Conservation (phyloP, 1,284 basidiomycete species). For the Trichosporon sp. region DNA sequence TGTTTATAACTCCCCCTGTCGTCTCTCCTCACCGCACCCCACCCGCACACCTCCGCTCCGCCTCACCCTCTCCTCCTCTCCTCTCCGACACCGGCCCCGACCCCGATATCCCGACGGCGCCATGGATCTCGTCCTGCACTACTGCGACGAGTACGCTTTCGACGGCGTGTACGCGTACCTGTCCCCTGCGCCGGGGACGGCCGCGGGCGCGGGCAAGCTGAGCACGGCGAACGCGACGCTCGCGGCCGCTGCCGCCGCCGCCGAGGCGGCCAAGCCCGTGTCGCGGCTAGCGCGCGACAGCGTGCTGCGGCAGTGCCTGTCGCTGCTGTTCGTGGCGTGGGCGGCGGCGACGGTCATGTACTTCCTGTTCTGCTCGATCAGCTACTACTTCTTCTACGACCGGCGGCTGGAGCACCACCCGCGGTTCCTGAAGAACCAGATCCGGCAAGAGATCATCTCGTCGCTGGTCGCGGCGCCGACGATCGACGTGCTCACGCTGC, state of each 20-base stretch:
- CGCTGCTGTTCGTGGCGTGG: conserved; percentile 69
- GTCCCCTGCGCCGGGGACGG: conserved; percentile 59
- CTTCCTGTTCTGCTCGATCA: conserved; percentile 76
- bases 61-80: neutral
- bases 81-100: neutral
- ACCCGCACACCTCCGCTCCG: neutral
- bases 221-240: conserved; percentile 1
- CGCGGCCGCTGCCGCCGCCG: neutral
- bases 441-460: conserved; percentile 72
- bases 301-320: conserved; percentile 70
- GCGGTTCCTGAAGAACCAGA: conserved; percentile 79
- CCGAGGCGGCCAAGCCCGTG: neutral
- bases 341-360: conserved; percentile 77
- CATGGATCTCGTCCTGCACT: conserved; percentile 77
- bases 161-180: conserved; percentile 73
- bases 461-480: conserved; percentile 74
- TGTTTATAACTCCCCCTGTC: neutral
- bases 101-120: conserved; percentile 11
- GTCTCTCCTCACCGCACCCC: neutral
- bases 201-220: conserved; percentile 1
- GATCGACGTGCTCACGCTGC: conserved; percentile 78
- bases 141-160: conserved; percentile 69
- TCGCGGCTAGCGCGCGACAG: conserved; percentile 60
- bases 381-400: conserved; percentile 88
- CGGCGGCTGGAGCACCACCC: conserved; percentile 95